Evolutionary conservation across 768 basidiomycete species (phyloP).

Genomic region (Chalciporus pseudorubinellus): DNA sequence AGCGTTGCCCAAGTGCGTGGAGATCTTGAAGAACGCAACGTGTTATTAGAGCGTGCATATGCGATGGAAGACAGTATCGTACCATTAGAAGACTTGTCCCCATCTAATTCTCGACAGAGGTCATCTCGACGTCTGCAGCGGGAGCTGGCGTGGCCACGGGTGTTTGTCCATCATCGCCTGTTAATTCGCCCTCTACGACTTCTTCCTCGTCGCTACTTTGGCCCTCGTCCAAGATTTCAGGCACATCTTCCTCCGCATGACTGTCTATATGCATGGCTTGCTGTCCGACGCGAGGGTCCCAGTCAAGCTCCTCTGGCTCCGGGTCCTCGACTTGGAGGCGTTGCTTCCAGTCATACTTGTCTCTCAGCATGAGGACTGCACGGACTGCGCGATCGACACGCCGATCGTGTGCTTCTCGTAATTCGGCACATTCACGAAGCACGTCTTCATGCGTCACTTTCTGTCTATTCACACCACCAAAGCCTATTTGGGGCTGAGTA

Average conservation of each 20-base stretch:
- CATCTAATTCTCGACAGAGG: conserved; percentile 1
- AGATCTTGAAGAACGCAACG: conserved; percentile 42
- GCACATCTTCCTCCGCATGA: conserved; percentile 11
- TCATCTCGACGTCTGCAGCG: conserved; percentile 25
- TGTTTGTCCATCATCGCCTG: conserved; percentile 29
- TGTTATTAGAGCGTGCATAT: conserved; percentile 23
- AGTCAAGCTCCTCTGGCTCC: conserved; percentile 74
- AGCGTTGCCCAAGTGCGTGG: conserved; percentile 39
- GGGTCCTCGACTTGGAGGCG: conserved; percentile 78
- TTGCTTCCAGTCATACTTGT: conserved; percentile 81
- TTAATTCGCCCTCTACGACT: conserved; percentile 35
- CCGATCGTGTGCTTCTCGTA: conserved; percentile 68
- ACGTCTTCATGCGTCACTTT: conserved; percentile 53
- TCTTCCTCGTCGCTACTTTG: conserved; percentile 41
- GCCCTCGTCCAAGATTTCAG: conserved; percentile 28
- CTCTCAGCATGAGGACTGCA: conserved; percentile 73
- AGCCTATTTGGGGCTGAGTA: conserved; percentile 23
- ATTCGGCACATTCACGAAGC: conserved; percentile 60
- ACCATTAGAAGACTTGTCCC: not conserved
- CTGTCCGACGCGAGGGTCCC: conserved; percentile 52
- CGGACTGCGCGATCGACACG: conserved; percentile 76
- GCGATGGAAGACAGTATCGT: not conserved
- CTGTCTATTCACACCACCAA: conserved; percentile 25
- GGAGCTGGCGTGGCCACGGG: conserved; percentile 17
- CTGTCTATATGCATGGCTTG: conserved; percentile 8